Conservation (phyloP, 306 rosid genomes). For the Ziziphus jujuba region DNA sequence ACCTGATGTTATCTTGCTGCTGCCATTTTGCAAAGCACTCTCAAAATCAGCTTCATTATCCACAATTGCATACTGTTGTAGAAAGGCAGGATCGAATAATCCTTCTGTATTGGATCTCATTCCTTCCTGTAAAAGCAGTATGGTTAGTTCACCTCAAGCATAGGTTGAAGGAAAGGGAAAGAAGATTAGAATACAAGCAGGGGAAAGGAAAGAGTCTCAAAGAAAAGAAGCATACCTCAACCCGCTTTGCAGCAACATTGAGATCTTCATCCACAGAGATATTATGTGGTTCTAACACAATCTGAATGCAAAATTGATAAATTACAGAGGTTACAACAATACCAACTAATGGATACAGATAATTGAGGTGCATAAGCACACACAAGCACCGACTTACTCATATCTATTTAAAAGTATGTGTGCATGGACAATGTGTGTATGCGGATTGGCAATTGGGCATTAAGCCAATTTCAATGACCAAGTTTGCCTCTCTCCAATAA, state of each 20-base stretch:
- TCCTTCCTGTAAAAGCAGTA: constrained; percentile 40
- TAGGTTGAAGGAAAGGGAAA: neutral
- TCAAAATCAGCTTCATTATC: constrained; percentile 53
- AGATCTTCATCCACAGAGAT: constrained; percentile 84
- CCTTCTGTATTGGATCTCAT: constrained; percentile 52
- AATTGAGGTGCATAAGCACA: too few species aligned
- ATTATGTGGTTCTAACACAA: constrained; percentile 70
- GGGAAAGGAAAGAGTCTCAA: constrained; percentile 4
- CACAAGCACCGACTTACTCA: too few species aligned
- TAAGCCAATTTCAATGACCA: too few species aligned
- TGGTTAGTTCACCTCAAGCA: constrained; percentile 18
- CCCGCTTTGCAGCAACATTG: constrained; percentile 69
- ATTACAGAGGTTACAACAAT: constrained; percentile 7
- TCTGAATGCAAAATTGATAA: constrained; percentile 41
- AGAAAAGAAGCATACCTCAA: constrained; percentile 48
- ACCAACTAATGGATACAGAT: too few species aligned
- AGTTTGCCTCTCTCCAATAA: too few species aligned
- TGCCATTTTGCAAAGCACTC: constrained; percentile 42
- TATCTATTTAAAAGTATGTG: too few species aligned
- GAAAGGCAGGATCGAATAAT: constrained; percentile 44
- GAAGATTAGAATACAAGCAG: neutral
- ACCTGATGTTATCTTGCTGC: constrained; percentile 51
- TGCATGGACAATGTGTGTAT: too few species aligned
- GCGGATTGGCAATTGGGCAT: too few species aligned
- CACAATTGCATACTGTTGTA: constrained; percentile 57